phyloP scores from a whole-genome alignment of 768 basidiomycete genomes.

The Boletus eberwhitei region DNA sequence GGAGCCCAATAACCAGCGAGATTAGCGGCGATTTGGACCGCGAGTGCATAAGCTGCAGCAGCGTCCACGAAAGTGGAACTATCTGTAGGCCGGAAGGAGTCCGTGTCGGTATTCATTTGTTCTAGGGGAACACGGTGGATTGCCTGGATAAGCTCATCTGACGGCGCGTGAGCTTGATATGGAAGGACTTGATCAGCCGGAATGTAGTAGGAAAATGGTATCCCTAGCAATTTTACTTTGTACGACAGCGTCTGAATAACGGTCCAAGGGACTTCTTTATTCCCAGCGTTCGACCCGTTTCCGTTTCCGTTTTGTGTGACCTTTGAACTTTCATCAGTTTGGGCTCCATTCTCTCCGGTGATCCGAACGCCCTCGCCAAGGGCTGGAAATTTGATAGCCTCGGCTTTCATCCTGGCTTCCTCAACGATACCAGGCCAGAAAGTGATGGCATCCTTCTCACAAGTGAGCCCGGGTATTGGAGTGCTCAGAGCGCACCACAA shows the following conservation, averaged over 20 bases:
- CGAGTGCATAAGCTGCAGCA: constrained; percentile 62
- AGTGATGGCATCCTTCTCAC: constrained; percentile 44
- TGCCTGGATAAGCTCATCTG: constrained; percentile 47
- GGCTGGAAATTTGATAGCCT: constrained; percentile 34
- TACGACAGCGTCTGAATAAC: constrained; percentile 61
- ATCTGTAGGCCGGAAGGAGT: constrained; percentile 49
- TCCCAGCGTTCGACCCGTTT: constrained; percentile 9
- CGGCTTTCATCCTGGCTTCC: constrained; percentile 48
- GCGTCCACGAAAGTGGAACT: constrained; percentile 44
- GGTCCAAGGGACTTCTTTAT: constrained; percentile 46
- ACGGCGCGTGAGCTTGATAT: constrained; percentile 65
- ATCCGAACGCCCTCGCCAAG: neutral
- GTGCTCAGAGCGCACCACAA: constrained; percentile 62
- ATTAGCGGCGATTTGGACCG: constrained; percentile 65
- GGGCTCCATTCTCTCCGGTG: constrained; percentile 7
- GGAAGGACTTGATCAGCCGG: constrained; percentile 64
- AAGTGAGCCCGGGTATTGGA: constrained; percentile 43
- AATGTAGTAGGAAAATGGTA: constrained; percentile 46
- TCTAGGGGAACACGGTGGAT: constrained; percentile 45
- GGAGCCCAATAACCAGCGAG: constrained; percentile 66
- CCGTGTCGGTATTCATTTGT: constrained; percentile 43
- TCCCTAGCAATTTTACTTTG: constrained; percentile 64
- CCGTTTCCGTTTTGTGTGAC: constrained; percentile 8
- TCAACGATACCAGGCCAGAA: constrained; percentile 77
- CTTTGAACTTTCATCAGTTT: neutral